phyloP scores from a whole-genome alignment of 179 eudicot genomes.

The Beta macrorhiza region DNA sequence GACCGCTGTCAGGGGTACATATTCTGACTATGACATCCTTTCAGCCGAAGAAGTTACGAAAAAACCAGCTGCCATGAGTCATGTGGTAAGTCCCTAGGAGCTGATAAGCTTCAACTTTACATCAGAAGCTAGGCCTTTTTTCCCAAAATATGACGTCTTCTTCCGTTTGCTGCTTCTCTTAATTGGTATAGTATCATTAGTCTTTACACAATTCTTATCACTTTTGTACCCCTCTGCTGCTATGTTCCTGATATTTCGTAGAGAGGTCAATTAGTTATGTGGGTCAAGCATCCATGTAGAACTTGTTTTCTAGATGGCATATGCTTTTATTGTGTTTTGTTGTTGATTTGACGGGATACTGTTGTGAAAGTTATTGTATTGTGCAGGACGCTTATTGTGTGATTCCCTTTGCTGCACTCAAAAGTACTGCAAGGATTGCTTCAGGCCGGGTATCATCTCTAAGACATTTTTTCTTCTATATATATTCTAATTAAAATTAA shows the following conservation, averaged over 20 bases:
- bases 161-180: not conserved
- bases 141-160: not conserved
- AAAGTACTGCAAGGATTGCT: conserved; percentile 81
- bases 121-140: not conserved
- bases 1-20: conserved; percentile 96
- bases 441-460: conserved; percentile 55
- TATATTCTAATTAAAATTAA: not conserved
- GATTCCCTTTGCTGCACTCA: conserved; percentile 94
- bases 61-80: conserved; percentile 68
- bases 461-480: not conserved
- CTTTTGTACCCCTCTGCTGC: not conserved
- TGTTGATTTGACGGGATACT: not conserved
- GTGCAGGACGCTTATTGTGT: conserved; percentile 82
- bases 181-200: not conserved
- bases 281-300: conserved; percentile 11
- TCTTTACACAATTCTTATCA: conserved; percentile 1
- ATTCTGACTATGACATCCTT: conserved; percentile 87
- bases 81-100: conserved; percentile 61
- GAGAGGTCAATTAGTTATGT: not conserved
- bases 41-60: conserved; percentile 65
- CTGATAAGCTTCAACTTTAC: not conserved
- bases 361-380: conserved; percentile 3
- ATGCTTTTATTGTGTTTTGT: not conserved
- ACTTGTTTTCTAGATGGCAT: conserved; percentile 11
- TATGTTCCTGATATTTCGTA: not conserved